A percentile compares a stretch with the other conserved stretches of the same genome.
phyloP scores from a whole-genome alignment of 192 early-diverging fungal genomes.

The Coemansia sp. region DNA sequence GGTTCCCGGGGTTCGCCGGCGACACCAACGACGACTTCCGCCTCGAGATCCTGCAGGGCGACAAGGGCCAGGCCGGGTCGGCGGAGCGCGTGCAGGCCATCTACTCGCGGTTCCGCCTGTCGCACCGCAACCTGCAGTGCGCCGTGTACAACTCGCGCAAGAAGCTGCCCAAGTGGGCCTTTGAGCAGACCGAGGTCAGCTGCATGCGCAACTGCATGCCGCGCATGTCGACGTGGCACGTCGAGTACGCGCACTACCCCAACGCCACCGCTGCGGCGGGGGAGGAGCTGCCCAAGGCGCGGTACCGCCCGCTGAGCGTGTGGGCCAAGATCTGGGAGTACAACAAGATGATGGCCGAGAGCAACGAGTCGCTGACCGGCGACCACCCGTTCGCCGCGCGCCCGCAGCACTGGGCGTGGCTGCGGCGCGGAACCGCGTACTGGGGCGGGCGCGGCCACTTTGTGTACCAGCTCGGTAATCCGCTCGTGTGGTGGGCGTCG shows the following conservation, averaged over 20 bases:
- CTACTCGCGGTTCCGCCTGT: slow-evolving; percentile 70
- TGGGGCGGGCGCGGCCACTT: slow-evolving; percentile 72
- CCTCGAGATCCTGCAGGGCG: slow-evolving; percentile 69
- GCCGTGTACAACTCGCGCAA: slow-evolving; percentile 80
- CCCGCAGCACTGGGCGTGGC: slow-evolving; percentile 86
- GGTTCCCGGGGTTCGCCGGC: slow-evolving; percentile 70
- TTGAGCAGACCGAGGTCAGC: slow-evolving; percentile 91
- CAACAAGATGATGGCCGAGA: slow-evolving; percentile 84
- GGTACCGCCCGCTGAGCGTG: slow-evolving; percentile 66
- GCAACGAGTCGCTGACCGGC: slow-evolving; percentile 82
- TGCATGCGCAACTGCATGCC: slow-evolving; percentile 83
- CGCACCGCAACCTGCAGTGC: slow-evolving; percentile 73
- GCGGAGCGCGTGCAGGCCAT: slow-evolving; percentile 64
- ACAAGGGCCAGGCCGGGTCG: slow-evolving; percentile 45
- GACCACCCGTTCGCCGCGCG: slow-evolving; percentile 94
- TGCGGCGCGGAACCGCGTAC: slow-evolving; percentile 89
- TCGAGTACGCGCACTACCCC: slow-evolving; percentile 66
- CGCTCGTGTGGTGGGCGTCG: slow-evolving; percentile 80
- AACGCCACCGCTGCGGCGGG: slow-evolving; percentile 50
- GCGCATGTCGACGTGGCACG: slow-evolving; percentile 78
- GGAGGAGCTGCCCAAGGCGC: slow-evolving; percentile 48
- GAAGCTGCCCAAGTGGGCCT: slow-evolving; percentile 92
- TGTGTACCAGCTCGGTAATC: slow-evolving; percentile 94
- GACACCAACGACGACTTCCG: slow-evolving; percentile 93
- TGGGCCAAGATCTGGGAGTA: slow-evolving; percentile 84